These are phyloP conservation scores for Epicoccum nigrum DNA, from an alignment of 2,329 filamentous ascomycete genomes.

Conservation along the genomic window DNA sequence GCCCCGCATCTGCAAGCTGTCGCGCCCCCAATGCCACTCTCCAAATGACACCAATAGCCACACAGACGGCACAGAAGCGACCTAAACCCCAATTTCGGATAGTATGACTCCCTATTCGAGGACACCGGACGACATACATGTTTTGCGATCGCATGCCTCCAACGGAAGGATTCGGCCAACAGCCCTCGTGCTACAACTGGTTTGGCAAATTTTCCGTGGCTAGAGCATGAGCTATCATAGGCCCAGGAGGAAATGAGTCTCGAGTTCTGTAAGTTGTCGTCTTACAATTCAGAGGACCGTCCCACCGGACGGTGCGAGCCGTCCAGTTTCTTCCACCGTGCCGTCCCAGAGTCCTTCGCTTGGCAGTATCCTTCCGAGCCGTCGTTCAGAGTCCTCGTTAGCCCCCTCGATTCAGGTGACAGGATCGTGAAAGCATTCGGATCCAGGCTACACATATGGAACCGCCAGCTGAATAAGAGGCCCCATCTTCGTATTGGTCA, in stretches of 20 bases:
- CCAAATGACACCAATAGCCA: slow-evolving; percentile 11
- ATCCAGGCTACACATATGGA: not conserved
- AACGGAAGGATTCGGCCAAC: slow-evolving; percentile 12
- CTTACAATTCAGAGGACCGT: slow-evolving; percentile 9
- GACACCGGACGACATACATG: slow-evolving; percentile 26
- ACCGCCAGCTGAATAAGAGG: slow-evolving; percentile 2
- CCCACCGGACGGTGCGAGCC: slow-evolving; percentile 25
- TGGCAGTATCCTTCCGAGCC: not conserved
- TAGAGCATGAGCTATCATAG: not conserved
- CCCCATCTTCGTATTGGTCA: not conserved
- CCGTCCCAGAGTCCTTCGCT: slow-evolving; percentile 14
- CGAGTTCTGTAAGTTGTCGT: not conserved
- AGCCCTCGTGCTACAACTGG: slow-evolving; percentile 20
- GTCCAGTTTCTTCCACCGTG: slow-evolving; percentile 9
- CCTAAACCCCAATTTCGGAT: slow-evolving; percentile 1
- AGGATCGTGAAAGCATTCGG: not conserved
- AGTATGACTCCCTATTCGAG: slow-evolving; percentile 4
- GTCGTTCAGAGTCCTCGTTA: not conserved
- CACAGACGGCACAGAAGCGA: not conserved
- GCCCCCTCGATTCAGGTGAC: not conserved
- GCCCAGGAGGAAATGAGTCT: not conserved
- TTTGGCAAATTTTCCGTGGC: not conserved
- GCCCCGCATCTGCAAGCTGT: slow-evolving; percentile 12
- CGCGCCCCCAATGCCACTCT: slow-evolving; percentile 9
- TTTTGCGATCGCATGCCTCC: slow-evolving; percentile 10